phyloP scores from a whole-genome alignment of 192 early-diverging fungal species.

The Spizellomyces punctatus region DNA sequence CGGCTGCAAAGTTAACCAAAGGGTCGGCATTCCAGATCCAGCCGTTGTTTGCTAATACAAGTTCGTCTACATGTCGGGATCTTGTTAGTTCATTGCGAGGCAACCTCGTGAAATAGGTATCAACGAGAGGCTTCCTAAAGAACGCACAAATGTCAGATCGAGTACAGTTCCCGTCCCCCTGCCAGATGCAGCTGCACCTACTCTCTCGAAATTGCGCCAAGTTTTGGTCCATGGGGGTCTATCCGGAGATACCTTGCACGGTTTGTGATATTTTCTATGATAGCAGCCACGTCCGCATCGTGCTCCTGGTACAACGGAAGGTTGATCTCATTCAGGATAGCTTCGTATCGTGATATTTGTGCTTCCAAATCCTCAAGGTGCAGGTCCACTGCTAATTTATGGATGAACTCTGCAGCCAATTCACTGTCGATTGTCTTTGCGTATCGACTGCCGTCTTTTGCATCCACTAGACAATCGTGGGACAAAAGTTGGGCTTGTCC shows the following conservation, averaged over 20 bases:
- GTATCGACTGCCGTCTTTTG: slow-evolving; percentile 54
- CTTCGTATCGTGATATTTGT: slow-evolving; percentile 53
- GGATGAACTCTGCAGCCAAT: slow-evolving; percentile 54
- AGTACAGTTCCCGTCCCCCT: background rate
- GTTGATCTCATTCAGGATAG: slow-evolving; percentile 86
- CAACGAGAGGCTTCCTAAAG: slow-evolving; percentile 82
- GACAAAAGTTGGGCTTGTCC: slow-evolving; percentile 36
- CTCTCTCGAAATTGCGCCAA: slow-evolving; percentile 72
- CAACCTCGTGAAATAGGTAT: slow-evolving; percentile 91
- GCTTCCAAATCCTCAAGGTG: slow-evolving; percentile 35
- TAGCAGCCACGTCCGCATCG: slow-evolving; percentile 74
- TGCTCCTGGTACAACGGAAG: slow-evolving; percentile 81
- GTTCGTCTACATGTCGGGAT: slow-evolving; percentile 65
- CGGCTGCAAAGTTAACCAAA: slow-evolving; percentile 90
- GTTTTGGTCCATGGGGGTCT: slow-evolving; percentile 83
- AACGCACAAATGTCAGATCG: background rate
- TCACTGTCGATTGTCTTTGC: slow-evolving; percentile 56
- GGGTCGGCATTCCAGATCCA: slow-evolving; percentile 87
- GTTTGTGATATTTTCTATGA: slow-evolving; percentile 73
- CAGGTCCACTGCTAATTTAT: slow-evolving; percentile 18
- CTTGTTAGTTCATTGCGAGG: slow-evolving; percentile 57
- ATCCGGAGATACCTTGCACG: slow-evolving; percentile 84
- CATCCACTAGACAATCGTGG: slow-evolving; percentile 28
- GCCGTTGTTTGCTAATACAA: slow-evolving; percentile 91
- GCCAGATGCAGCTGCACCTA: slow-evolving; percentile 30